phyloP scores from a whole-genome alignment of 805 yeast genomes.

The Kodamaea sagamina region DNA sequence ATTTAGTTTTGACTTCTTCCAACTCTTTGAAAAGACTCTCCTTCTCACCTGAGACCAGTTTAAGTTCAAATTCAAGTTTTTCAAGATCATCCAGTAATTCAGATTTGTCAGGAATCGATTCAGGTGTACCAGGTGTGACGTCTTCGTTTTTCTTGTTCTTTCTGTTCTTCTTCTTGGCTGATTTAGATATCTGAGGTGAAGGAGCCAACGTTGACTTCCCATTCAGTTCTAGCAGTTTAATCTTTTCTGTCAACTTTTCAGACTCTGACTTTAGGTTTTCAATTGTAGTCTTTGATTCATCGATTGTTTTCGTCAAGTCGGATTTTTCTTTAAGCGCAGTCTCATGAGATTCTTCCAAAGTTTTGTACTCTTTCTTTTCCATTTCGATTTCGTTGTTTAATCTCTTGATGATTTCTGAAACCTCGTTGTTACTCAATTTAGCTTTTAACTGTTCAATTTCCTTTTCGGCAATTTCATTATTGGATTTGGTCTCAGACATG shows the following conservation, averaged over 20 bases:
- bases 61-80: conserved; percentile 4
- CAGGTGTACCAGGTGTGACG: neutral
- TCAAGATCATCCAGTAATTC: conserved; percentile 1
- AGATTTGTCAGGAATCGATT: neutral
- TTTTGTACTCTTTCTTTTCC: neutral
- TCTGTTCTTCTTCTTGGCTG: conserved; percentile 14
- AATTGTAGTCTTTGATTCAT: conserved; percentile 11
- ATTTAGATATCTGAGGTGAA: neutral
- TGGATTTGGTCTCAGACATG: neutral
- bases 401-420: conserved; percentile 11
- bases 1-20: conserved; percentile 19
- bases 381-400: conserved; percentile 25
- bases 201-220: neutral
- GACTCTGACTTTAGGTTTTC: neutral
- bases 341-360: conserved; percentile 1
- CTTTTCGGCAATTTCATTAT: conserved; percentile 10
- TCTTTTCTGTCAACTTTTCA: conserved; percentile 1
- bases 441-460: neutral
- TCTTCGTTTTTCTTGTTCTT: conserved; percentile 28
- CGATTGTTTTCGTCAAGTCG: conserved; percentile 8
- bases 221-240: neutral
- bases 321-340: conserved; percentile 6
- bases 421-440: neutral
- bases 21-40: conserved; percentile 7
- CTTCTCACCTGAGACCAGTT: conserved; percentile 8